Percentiles rank a stretch among this genome's conserved stretches.
phyloP scores from a whole-genome alignment of 192 early-diverging fungal genomes.

The Coemansia sp. region DNA sequence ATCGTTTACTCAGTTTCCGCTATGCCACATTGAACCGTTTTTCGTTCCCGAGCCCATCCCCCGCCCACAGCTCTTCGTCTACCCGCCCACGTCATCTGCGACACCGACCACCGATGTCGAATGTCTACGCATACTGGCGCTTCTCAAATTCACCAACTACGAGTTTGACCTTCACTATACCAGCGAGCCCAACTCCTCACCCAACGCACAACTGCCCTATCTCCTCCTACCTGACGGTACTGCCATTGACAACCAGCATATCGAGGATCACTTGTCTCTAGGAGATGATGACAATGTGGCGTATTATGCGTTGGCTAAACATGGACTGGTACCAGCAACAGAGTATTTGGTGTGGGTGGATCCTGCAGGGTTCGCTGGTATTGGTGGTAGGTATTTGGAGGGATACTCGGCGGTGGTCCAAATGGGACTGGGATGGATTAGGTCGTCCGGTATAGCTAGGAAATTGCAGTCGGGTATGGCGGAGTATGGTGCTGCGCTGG shows the following conservation, averaged over 20 bases:
- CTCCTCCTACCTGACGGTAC: slow-evolving; percentile 34
- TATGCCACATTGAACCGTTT: slow-evolving; percentile 32
- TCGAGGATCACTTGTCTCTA: slow-evolving; percentile 20
- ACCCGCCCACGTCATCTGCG: background rate
- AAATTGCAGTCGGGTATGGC: slow-evolving; percentile 15
- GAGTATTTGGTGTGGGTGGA: slow-evolving; percentile 49
- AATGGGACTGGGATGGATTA: slow-evolving; percentile 25
- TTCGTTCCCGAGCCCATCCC: slow-evolving; percentile 17
- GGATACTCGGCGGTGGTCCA: slow-evolving; percentile 20
- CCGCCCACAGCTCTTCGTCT: slow-evolving; percentile 30
- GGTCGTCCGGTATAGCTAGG: background rate
- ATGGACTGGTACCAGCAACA: slow-evolving; percentile 27
- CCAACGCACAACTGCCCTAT: slow-evolving; percentile 39
- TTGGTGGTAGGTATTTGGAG: slow-evolving; percentile 25
- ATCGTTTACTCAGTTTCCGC: slow-evolving; percentile 50
- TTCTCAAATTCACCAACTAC: slow-evolving; percentile 39
- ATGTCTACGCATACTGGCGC: slow-evolving; percentile 24
- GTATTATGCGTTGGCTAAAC: slow-evolving; percentile 29
- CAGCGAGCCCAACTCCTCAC: slow-evolving; percentile 37
- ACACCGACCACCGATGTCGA: slow-evolving; percentile 35
- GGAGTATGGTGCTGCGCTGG: slow-evolving; percentile 39
- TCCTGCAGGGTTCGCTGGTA: slow-evolving; percentile 17
- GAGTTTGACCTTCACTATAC: slow-evolving; percentile 33
- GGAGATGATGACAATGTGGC: slow-evolving; percentile 4
- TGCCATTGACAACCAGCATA: slow-evolving; percentile 11